Conservation (phyloP, 164 flowering plant species). For the Berberis thunbergii region DNA sequence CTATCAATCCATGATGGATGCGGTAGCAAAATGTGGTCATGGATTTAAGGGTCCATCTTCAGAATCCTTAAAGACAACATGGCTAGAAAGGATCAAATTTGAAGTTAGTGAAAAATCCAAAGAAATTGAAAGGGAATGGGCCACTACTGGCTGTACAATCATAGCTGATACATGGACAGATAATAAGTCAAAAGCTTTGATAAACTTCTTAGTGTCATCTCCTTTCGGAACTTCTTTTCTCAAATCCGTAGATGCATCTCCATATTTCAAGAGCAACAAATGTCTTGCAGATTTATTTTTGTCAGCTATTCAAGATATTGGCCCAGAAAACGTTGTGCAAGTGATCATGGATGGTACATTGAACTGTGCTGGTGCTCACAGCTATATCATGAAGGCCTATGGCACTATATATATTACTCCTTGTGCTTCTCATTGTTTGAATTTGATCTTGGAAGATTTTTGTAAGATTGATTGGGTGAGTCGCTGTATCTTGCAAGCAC, state of each 20-base stretch:
- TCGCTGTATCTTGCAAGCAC: constrained; percentile 72
- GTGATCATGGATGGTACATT: constrained; percentile 64
- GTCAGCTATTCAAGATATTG: constrained; percentile 79
- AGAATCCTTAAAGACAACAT: constrained; percentile 55
- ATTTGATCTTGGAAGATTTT: constrained; percentile 75
- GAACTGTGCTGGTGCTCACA: constrained; percentile 44
- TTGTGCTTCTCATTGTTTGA: constrained; percentile 82
- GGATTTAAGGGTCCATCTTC: constrained; percentile 75
- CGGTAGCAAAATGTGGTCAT: constrained; percentile 56
- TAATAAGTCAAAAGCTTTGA: constrained; percentile 66
- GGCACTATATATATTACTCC: constrained; percentile 67
- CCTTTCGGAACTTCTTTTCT: constrained; percentile 82
- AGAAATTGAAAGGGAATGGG: constrained; percentile 82
- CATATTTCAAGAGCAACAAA: constrained; percentile 65
- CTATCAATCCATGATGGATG: constrained; percentile 73
- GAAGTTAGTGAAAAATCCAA: constrained; percentile 55
- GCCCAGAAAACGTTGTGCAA: constrained; percentile 85
- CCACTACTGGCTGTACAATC: constrained; percentile 75
- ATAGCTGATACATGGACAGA: constrained; percentile 93
- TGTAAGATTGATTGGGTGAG: constrained; percentile 86
- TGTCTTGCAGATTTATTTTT: constrained; percentile 67
- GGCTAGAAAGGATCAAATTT: constrained; percentile 72
- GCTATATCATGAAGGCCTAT: constrained; percentile 64
- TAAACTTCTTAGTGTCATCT: constrained; percentile 80
- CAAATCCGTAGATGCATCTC: constrained; percentile 78